Base-by-base conservation (phyloP, 768 basidiomycete species). In the Boletus rubroflammeus region DNA sequence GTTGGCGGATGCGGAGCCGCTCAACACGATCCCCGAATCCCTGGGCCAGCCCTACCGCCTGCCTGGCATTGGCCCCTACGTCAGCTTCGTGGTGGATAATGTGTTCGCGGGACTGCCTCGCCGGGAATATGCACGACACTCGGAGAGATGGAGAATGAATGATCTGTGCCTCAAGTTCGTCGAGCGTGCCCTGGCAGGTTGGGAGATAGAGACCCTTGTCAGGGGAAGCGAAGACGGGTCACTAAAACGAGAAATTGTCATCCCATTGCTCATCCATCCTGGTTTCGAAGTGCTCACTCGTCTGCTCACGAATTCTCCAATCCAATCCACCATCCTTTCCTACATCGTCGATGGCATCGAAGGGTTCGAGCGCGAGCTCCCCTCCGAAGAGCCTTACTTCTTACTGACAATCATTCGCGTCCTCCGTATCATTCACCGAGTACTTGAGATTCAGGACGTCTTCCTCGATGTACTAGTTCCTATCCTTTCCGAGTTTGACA, bases 381-480 rank as follows among this genome's bases (percentile, higher is more conserved):
- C 86, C 0, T 80, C 82, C 17, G 85, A 88, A 46, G 80, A 91
- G 67, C 79, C 85, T 0, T 84, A 78, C 65, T 90, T 91, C 73
- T 78, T 80, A 32, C 79, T 78, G 44, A 89, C 90, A 4, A 87
- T 97, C 58, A 74, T 85, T 19, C 88, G 93, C 14, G 82, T 90
- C 7, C 76, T 98, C 34, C 78, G 94, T 50, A 91, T 96, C 58
- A 77, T 92, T 15, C 81, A 85, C 56, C 85, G 93, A 1, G 79
- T 89, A 0, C 75, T 98, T 53, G 90, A 93, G 58, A 79, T 93
- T 26, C 94, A 98, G 65, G 85, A 89, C 47, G 80, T 93, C 51
- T 97, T 95, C 76, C 77, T 94, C 39, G 93, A 98, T 51, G 85
- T 94, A 23, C 81, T 96, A 46, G 73, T 96, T 3, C 92, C 93